Evolutionary conservation across 768 basidiomycete genomes (phyloP), one percentile per base, ranked within the genome.

Genomic region (Steccherinum ochraceum): DNA sequence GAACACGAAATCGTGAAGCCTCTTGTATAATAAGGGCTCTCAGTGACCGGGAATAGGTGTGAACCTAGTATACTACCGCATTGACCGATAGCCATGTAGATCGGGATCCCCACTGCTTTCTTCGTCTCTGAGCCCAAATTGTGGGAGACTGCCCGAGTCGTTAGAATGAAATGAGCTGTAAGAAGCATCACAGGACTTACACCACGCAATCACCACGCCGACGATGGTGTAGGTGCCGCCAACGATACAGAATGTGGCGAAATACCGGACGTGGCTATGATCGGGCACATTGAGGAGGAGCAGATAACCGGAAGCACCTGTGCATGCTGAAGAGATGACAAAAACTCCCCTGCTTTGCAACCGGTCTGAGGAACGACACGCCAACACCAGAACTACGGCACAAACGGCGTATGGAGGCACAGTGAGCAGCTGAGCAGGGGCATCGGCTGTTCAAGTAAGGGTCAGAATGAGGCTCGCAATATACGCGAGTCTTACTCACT

Each of bases 401-500:
- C 83, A 79, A 18, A 84, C 81, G 1, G 80, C 83, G 60, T 92
- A 91, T 2, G 90, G 90, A 2, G 89, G 88, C 3, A 92, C 87
- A 0, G 89, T 89, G 47, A 89, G 73, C 1, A 91, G 61, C 58
- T 92, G 87, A 0, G 85, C 80, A 27, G 72, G 64, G 13, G 86
- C 84, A 54, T 79, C 75, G 24, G 77, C 86, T 87, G 52, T n/a
- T 5, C 24, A 47, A 44, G 25, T 44, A 46, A 25, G 39, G 16
- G 44, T 2, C 48, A 30, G 40, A 23, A 4, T 24, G 12, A 23
- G 7, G 41, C 20, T 4, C 30, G 19, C 46, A 18, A 11, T 10
- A n/a, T 16, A 43, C 24, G 4, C 24, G 23, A 16, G n/a, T 30
- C 39, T 35, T 23, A 69, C 86, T 45, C 50, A 88, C 87, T 78